Evolutionary conservation across 257 asterid genomes (phyloP).

Genomic region (Paulownia fortunei): DNA sequence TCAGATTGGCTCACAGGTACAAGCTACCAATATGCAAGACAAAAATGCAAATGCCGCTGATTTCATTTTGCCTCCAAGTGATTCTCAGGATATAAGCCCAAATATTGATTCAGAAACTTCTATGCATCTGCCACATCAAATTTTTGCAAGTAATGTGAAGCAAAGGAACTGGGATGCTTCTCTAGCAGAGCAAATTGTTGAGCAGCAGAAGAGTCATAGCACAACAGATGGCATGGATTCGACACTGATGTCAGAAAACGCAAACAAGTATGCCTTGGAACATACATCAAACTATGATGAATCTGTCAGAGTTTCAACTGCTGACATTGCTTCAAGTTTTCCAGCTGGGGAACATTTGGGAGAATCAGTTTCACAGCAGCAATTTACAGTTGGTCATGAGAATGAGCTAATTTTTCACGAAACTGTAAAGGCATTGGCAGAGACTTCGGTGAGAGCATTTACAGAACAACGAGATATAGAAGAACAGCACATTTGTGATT

Average conservation of each 20-base stretch:
- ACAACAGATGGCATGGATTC: slow-evolving; percentile 39
- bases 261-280: slow-evolving; percentile 33
- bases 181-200: slow-evolving; percentile 47
- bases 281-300: slow-evolving; percentile 41
- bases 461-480: slow-evolving; percentile 42
- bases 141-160: slow-evolving; percentile 39
- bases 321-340: slow-evolving; percentile 37
- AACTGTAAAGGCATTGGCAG: slow-evolving; percentile 36
- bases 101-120: slow-evolving; percentile 51
- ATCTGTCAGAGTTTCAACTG: slow-evolving; percentile 32
- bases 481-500: slow-evolving; percentile 42
- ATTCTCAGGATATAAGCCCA: slow-evolving; percentile 53
- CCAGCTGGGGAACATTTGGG: slow-evolving; percentile 41
- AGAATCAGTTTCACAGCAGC: slow-evolving; percentile 36
- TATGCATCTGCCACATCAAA: slow-evolving; percentile 59
- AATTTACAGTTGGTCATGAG: slow-evolving; percentile 25
- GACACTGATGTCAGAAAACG: slow-evolving; percentile 33
- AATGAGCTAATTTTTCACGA: slow-evolving; percentile 32
- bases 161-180: slow-evolving; percentile 51
- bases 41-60: slow-evolving; percentile 50
- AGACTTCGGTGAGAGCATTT: slow-evolving; percentile 34
- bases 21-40: slow-evolving; percentile 45
- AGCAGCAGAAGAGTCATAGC: slow-evolving; percentile 34
- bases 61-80: slow-evolving; percentile 46
- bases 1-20: slow-evolving; percentile 54